Percentiles rank a stretch among this genome's conserved stretches.
These are phyloP conservation scores for Bisporella sp. DNA, from an alignment of 2,329 filamentous ascomycete genomes.

Conservation along the genomic window DNA sequence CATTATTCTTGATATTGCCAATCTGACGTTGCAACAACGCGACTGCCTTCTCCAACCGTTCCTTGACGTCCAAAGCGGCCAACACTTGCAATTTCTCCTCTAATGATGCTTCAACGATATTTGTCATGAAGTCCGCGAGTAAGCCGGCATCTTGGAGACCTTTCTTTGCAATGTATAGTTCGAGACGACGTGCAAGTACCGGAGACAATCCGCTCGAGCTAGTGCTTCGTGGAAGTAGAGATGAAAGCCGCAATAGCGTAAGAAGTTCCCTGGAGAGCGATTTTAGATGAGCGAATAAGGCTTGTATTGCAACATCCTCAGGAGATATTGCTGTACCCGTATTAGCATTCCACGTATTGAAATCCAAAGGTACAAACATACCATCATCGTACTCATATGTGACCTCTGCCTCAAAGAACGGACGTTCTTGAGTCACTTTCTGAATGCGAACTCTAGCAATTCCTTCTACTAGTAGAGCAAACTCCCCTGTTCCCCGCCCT, in stretches of 20 bases:
- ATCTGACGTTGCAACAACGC: constrained; percentile 80
- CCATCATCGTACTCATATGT: constrained; percentile 63
- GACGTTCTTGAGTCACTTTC: constrained; percentile 66
- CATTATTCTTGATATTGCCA: constrained; percentile 74
- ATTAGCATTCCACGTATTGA: constrained; percentile 11
- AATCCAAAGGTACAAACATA: constrained; percentile 30
- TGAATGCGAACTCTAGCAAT: constrained; percentile 70
- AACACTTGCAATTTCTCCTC: constrained; percentile 89
- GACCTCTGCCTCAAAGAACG: constrained; percentile 81
- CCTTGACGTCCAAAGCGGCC: constrained; percentile 70
- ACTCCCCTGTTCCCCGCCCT: constrained; percentile 66
- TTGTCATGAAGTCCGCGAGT: constrained; percentile 94
- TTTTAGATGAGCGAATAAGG: constrained; percentile 75
- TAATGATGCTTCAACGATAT: constrained; percentile 78
- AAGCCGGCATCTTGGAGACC: constrained; percentile 74
- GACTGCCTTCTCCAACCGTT: constrained; percentile 73
- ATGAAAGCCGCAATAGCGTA: constrained; percentile 74
- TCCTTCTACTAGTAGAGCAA: constrained; percentile 82
- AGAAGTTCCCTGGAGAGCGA: constrained; percentile 80
- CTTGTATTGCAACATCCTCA: constrained; percentile 58
- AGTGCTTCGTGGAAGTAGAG: constrained; percentile 68
- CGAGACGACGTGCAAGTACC: constrained; percentile 76
- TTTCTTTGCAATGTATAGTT: constrained; percentile 80
- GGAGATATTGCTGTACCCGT: constrained; percentile 21
- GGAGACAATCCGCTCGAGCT: constrained; percentile 65